Percentiles rank a stretch among this genome's conserved stretches.
phyloP scores from a whole-genome alignment of 192 early-diverging fungal species.

The Coemansia sp. region DNA sequence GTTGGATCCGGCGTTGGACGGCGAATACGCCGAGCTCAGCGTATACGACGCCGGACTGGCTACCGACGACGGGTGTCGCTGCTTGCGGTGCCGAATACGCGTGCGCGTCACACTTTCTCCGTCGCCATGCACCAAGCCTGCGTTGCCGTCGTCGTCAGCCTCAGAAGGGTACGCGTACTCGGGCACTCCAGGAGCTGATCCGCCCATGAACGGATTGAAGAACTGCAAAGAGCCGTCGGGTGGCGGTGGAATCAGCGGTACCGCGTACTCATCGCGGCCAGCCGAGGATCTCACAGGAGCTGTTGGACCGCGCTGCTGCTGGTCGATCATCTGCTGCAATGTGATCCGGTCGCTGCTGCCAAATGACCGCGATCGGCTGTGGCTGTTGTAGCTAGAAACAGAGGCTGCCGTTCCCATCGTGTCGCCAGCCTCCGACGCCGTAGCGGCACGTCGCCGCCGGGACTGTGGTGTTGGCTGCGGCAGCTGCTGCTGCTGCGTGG shows the following conservation, averaged over 20 bases:
- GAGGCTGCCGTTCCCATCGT: not conserved
- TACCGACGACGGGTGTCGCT: conserved; percentile 31
- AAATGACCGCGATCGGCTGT: conserved; percentile 51
- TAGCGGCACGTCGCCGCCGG: conserved; percentile 33
- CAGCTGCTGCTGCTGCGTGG: conserved; percentile 15
- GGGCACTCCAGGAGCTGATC: not conserved
- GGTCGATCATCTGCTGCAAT: conserved; percentile 34
- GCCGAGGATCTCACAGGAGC: not conserved
- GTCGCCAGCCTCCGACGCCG: conserved; percentile 9
- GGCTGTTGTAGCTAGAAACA: conserved; percentile 12
- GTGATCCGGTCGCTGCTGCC: conserved; percentile 36
- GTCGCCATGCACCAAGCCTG: conserved; percentile 6
- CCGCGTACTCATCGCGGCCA: conserved; percentile 9
- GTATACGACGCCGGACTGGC: conserved; percentile 44
- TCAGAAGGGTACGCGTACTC: conserved; percentile 13
- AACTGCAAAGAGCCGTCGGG: conserved; percentile 32
- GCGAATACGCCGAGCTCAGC: conserved; percentile 48
- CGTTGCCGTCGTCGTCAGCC: not conserved
- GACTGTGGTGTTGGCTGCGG: conserved; percentile 9
- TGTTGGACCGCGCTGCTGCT: conserved; percentile 18
- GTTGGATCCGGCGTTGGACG: conserved; percentile 51
- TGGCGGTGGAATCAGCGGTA: conserved; percentile 42
- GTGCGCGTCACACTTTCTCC: conserved; percentile 49
- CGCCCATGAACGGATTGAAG: conserved; percentile 34
- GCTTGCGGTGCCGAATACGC: conserved; percentile 47